Percentiles rank a stretch among this genome's conserved stretches.
Conservation (phyloP, 139 green algal genomes). For the Raphidocelis subcapitata region DNA sequence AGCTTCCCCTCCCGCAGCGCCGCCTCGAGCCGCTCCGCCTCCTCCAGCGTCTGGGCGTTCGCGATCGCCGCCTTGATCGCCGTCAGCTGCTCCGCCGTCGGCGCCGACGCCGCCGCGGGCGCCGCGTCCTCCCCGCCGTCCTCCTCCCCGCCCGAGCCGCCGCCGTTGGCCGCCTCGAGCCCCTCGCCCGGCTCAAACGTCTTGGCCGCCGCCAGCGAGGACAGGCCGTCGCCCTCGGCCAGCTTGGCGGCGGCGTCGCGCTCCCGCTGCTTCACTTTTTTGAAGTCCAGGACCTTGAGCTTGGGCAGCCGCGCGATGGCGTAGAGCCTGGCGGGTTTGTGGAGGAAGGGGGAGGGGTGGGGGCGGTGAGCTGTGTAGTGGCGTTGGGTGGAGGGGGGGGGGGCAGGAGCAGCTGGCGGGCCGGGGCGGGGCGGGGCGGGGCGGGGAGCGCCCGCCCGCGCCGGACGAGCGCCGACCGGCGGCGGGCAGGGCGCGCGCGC, state of each 20-base stretch:
- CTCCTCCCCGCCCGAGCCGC: slow-evolving; percentile 29
- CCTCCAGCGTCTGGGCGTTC: slow-evolving; percentile 86
- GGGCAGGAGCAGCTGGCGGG: too few relatives aligned
- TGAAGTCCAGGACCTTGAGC: slow-evolving; percentile 94
- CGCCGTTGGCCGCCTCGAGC: slow-evolving; percentile 37
- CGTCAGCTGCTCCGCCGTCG: slow-evolving; percentile 75
- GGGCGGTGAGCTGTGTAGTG: neutral
- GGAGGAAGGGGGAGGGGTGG: neutral
- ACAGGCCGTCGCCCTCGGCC: slow-evolving; percentile 22
- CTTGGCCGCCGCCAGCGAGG: slow-evolving; percentile 43
- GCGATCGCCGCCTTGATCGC: slow-evolving; percentile 92
- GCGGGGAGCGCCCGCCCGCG: too few relatives aligned
- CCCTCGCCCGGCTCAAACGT: slow-evolving; percentile 79
- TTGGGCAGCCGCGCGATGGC: slow-evolving; percentile 71
- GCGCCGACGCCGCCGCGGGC: slow-evolving; percentile 35
- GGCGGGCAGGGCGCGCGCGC: too few relatives aligned
- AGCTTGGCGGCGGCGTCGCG: slow-evolving; percentile 66
- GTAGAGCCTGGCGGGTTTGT: slow-evolving; percentile 88
- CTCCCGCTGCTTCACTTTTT: slow-evolving; percentile 89
- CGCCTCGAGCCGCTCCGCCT: slow-evolving; percentile 82
- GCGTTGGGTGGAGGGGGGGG: neutral
- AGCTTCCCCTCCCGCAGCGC: slow-evolving; percentile 79
- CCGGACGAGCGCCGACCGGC: too few relatives aligned
- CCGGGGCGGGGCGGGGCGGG: too few relatives aligned
- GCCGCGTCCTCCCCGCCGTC: slow-evolving; percentile 15